Percentiles rank a stretch among this genome's conserved stretches.
Evolutionary conservation across 2,329 filamentous ascomycete species (phyloP).

Genomic region (Amauroascus verrucosus): DNA sequence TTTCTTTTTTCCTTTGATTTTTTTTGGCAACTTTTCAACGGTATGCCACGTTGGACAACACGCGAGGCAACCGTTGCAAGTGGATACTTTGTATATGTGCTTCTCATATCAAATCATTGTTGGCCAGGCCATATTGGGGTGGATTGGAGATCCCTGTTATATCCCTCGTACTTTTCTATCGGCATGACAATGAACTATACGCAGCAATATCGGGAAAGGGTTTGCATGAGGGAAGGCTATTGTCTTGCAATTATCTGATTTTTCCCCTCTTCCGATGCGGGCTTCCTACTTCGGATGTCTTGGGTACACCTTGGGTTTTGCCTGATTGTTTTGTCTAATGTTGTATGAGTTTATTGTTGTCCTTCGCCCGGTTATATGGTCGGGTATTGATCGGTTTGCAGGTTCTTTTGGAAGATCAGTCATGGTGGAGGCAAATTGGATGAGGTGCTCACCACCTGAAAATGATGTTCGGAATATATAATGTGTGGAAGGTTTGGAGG

Average conservation of each 20-base stretch:
- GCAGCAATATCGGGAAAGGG: background rate
- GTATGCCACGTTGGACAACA: background rate
- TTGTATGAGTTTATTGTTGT: background rate
- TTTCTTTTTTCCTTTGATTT: background rate
- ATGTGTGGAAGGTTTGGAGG: background rate
- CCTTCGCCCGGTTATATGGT: background rate
- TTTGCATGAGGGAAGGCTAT: constrained; percentile 3
- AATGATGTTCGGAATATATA: background rate
- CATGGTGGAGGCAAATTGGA: background rate
- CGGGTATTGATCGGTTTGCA: background rate
- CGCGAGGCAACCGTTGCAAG: background rate
- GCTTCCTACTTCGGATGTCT: background rate
- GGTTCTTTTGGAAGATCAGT: background rate
- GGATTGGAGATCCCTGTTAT: background rate
- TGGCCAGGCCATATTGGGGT: background rate
- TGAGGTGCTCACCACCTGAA: background rate
- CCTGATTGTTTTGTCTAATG: background rate
- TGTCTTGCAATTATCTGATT: background rate
- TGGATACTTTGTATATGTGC: constrained; percentile 7
- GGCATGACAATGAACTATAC: background rate
- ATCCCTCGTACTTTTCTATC: background rate
- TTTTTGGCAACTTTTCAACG: background rate
- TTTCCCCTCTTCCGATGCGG: background rate
- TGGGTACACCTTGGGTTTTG: background rate
- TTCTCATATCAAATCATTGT: background rate